Conservation (phyloP, 1,139 yeast species). For the Geotrichum bryndzae region DNA sequence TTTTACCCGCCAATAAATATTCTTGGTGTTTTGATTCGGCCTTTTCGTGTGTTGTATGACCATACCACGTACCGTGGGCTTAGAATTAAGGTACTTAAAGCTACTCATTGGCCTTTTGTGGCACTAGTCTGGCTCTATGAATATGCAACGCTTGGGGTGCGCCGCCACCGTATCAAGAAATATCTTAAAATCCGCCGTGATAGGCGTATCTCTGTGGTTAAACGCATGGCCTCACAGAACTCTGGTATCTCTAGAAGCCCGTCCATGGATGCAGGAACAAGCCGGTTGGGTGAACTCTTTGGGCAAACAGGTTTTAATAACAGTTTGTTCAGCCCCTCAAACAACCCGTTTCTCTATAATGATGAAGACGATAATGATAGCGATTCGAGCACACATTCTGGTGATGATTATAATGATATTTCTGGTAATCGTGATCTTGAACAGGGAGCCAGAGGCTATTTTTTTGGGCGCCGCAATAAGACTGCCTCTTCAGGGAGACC, state of each 20-base stretch:
- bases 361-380: constrained; percentile 1
- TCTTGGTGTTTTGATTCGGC: constrained; percentile 29
- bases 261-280: background rate
- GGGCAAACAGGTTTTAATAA: background rate
- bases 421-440: background rate
- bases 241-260: background rate
- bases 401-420: background rate
- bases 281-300: background rate
- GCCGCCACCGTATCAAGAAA: constrained; percentile 1
- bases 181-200: constrained; percentile 9
- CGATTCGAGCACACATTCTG: background rate
- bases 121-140: constrained; percentile 28
- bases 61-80: constrained; percentile 27
- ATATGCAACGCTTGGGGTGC: constrained; percentile 7
- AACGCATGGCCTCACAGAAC: constrained; percentile 3
- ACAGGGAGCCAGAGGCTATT: background rate
- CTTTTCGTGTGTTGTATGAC: constrained; percentile 26
- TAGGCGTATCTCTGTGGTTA: constrained; percentile 9
- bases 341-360: constrained; percentile 1
- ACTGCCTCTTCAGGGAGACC: background rate
- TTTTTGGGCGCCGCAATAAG: background rate
- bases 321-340: background rate
- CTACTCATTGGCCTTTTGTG: constrained; percentile 33
- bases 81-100: constrained; percentile 27
- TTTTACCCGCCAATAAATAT: constrained; percentile 35